These are phyloP conservation scores for Apophysomyces variabilis DNA, from an alignment of 371 early-diverging fungal species.

Conservation along the genomic window DNA sequence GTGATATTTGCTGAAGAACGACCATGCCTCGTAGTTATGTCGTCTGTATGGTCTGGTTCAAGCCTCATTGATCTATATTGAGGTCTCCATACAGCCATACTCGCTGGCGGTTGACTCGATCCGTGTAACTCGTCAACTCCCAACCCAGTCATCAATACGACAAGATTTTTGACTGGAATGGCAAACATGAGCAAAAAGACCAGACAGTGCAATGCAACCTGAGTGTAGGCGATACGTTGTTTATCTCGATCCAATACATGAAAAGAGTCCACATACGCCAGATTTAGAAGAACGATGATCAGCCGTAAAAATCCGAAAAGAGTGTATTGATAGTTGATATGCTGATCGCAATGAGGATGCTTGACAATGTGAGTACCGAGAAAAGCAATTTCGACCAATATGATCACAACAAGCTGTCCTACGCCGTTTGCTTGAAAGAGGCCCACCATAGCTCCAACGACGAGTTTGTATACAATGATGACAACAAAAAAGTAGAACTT, in stretches of 20 bases:
- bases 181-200: constrained; percentile 33
- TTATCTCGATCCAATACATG: constrained; percentile 27
- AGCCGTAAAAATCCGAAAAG: constrained; percentile 31
- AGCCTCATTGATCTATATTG: neutral
- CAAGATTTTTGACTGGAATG: constrained; percentile 33
- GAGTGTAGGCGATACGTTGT: constrained; percentile 41
- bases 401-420: constrained; percentile 41
- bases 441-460: constrained; percentile 45
- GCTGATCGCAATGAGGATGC: constrained; percentile 36
- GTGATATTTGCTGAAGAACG: neutral
- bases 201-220: constrained; percentile 40
- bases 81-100: constrained; percentile 27
- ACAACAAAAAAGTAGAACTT: constrained; percentile 51
- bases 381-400: constrained; percentile 30
- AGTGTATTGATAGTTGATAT: constrained; percentile 34
- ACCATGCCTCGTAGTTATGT: neutral
- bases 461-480: constrained; percentile 35
- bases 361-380: constrained; percentile 22
- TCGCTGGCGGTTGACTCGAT: constrained; percentile 22
- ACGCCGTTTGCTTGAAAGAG: constrained; percentile 39
- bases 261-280: constrained; percentile 26
- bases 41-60: neutral
- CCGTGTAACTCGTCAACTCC: constrained; percentile 28
- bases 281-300: constrained; percentile 30
- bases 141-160: constrained; percentile 28